Conservation (phyloP, 257 asterid genomes). For the Lithospermum erythrorhizon region DNA sequence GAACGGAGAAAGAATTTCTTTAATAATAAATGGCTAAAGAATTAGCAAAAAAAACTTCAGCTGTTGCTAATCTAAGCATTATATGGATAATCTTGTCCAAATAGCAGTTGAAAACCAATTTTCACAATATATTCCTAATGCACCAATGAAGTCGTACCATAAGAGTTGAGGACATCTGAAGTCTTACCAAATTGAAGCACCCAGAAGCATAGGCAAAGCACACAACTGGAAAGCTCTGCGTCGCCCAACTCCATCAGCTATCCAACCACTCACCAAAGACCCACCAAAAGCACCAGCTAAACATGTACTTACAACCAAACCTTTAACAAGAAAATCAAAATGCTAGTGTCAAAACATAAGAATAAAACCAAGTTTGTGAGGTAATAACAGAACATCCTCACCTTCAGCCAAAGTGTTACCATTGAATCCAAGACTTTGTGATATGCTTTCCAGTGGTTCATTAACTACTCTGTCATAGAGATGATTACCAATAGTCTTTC, state of each 20-base stretch:
- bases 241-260: constrained; percentile 78
- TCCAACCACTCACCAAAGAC: constrained; percentile 77
- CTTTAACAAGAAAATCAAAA: constrained; percentile 23
- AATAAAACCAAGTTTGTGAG: constrained; percentile 7
- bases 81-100: too few species aligned
- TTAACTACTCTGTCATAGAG: constrained; percentile 64
- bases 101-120: too few species aligned
- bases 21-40: too few species aligned
- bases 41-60: too few species aligned
- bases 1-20: too few species aligned
- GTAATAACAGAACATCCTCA: constrained; percentile 13
- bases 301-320: constrained; percentile 86
- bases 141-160: not conserved
- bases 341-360: constrained; percentile 7
- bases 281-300: constrained; percentile 87
- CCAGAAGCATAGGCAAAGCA: constrained; percentile 89
- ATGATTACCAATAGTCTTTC: not conserved
- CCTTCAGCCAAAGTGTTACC: constrained; percentile 92
- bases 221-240: constrained; percentile 74
- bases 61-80: too few species aligned
- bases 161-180: not conserved
- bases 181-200: constrained; percentile 64
- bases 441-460: constrained; percentile 85
- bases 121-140: too few species aligned
- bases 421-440: constrained; percentile 70